phyloP scores from a whole-genome alignment of 805 yeast genomes.

The Starmerella lactis-condensi region DNA sequence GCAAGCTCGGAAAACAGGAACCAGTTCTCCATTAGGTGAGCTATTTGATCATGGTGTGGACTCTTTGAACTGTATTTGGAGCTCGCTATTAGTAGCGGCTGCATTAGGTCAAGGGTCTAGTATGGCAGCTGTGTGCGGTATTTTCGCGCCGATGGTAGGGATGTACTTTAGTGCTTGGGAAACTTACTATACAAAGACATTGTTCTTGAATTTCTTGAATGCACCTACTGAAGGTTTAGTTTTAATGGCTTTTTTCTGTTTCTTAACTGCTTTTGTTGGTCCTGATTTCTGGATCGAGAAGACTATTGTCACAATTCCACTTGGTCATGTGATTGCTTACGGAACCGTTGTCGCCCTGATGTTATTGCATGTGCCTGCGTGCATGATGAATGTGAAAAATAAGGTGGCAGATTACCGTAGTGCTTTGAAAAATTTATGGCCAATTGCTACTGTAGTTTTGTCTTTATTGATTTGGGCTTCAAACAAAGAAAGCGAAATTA shows the following conservation, averaged over 20 bases:
- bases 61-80: constrained; percentile 60
- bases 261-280: constrained; percentile 52
- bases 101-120: constrained; percentile 60
- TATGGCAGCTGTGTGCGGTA: constrained; percentile 25
- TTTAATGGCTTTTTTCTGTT: constrained; percentile 38
- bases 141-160: constrained; percentile 31
- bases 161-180: constrained; percentile 75
- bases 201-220: constrained; percentile 62
- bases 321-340: constrained; percentile 18
- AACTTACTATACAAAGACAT: constrained; percentile 73
- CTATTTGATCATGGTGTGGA: constrained; percentile 78
- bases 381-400: constrained; percentile 34
- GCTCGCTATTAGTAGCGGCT: constrained; percentile 54
- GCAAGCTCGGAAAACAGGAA: constrained; percentile 91
- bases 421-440: constrained; percentile 31
- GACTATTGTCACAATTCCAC: constrained; percentile 8
- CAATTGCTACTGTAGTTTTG: constrained; percentile 41
- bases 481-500: constrained; percentile 30
- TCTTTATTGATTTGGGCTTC: constrained; percentile 31
- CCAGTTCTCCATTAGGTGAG: constrained; percentile 86
- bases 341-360: constrained; percentile 22
- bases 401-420: constrained; percentile 26
- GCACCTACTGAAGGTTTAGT: constrained; percentile 95
- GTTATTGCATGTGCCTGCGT: constrained; percentile 45
- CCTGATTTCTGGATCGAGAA: constrained; percentile 10